These are phyloP conservation scores for Penicillium desertorum DNA, from an alignment of 495 filamentous ascomycete species.

Conservation along the genomic window DNA sequence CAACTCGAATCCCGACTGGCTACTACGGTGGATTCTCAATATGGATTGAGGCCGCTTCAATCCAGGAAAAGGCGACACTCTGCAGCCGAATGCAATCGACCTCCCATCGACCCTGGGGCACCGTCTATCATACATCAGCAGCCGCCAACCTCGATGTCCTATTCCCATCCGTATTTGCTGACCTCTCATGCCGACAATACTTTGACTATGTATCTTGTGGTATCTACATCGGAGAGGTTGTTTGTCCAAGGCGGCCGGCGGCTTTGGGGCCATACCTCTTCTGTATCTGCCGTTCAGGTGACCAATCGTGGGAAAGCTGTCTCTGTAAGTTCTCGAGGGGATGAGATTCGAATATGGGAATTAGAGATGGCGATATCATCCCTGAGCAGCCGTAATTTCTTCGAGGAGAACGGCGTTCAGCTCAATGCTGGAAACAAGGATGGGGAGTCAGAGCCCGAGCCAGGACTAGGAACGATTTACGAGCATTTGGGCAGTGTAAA, in stretches of 20 bases:
- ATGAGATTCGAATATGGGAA: conserved; percentile 93
- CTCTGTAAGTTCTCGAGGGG: conserved; percentile 75
- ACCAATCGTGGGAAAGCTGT: conserved; percentile 87
- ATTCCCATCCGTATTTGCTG: conserved; percentile 89
- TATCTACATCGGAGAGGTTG: conserved; percentile 64
- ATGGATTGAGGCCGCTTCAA: conserved; percentile 39
- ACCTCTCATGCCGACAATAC: conserved; percentile 91
- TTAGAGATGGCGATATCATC: conserved; percentile 70
- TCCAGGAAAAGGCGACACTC: conserved; percentile 34
- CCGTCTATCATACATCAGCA: conserved; percentile 43
- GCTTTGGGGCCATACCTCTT: conserved; percentile 93
- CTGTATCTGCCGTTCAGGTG: conserved; percentile 82
- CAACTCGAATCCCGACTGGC: conserved; percentile 57
- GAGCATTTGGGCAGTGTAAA: conserved; percentile 3
- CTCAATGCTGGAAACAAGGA: conserved; percentile 43
- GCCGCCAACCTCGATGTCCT: conserved; percentile 72
- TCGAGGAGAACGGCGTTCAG: conserved; percentile 55
- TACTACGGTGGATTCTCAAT: conserved; percentile 46
- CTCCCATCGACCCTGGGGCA: not conserved
- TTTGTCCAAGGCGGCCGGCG: conserved; percentile 72
- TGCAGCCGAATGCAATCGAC: conserved; percentile 1
- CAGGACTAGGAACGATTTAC: not conserved
- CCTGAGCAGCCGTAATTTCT: conserved; percentile 36
- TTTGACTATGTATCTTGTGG: conserved; percentile 80
- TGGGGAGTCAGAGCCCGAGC: not conserved